These are phyloP conservation scores for Salix caprea DNA, from an alignment of 345 rosid genomes.

Conservation along the genomic window DNA sequence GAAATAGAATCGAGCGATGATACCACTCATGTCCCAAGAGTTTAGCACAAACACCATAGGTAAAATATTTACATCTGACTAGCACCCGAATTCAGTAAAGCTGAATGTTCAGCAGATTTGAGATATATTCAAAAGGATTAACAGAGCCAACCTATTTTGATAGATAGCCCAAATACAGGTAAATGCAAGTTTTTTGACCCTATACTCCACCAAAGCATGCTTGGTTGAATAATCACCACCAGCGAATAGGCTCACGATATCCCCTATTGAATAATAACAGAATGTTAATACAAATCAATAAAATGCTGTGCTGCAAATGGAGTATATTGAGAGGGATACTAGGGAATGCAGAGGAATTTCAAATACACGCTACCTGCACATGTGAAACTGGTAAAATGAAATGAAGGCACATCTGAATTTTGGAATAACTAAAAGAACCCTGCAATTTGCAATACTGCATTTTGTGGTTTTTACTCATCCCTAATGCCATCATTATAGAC, in stretches of 20 bases:
- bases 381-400: neutral
- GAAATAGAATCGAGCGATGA: neutral
- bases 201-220: slow-evolving; percentile 61
- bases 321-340: neutral
- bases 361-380: neutral
- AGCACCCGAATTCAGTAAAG: slow-evolving; percentile 5
- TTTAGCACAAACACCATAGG: neutral
- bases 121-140: neutral
- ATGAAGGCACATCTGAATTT: neutral
- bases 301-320: slow-evolving; percentile 7
- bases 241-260: slow-evolving; percentile 59
- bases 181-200: slow-evolving; percentile 67
- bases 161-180: slow-evolving; percentile 70
- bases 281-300: slow-evolving; percentile 12
- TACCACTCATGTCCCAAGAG: neutral
- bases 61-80: slow-evolving; percentile 1
- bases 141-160: slow-evolving; percentile 61
- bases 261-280: slow-evolving; percentile 53
- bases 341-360: neutral
- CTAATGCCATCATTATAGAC: neutral
- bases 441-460: neutral
- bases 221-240: slow-evolving; percentile 48
- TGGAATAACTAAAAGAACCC: neutral
- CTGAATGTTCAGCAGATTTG: neutral
- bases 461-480: neutral